These are phyloP conservation scores for Phytophthora uliginosa DNA, from an alignment of 352 stramenopile species.

Conservation along the genomic window DNA sequence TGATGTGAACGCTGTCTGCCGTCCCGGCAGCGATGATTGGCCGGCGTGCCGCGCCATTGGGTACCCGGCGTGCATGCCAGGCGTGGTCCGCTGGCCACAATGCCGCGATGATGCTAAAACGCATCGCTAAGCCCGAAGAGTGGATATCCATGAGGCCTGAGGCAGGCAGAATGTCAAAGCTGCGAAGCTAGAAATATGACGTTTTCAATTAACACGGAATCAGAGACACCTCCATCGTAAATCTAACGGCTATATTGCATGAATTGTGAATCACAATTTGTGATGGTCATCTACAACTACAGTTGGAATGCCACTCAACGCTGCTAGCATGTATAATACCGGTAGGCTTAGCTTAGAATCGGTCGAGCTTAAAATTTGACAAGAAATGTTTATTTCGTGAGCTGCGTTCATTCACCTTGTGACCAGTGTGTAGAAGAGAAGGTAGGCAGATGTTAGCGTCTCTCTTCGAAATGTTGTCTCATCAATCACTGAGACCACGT, in stretches of 20 bases:
- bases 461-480: neutral
- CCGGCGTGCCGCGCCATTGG: conserved; percentile 10
- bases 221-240: too few species aligned
- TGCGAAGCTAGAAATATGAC: neutral
- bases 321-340: too few species aligned
- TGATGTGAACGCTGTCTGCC: neutral
- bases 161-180: neutral
- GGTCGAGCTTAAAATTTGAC: neutral
- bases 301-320: too few species aligned
- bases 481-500: conserved; percentile 1
- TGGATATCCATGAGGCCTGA: neutral
- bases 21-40: conserved; percentile 9
- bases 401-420: neutral
- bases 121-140: neutral
- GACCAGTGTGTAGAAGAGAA: conserved; percentile 2
- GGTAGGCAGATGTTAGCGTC: neutral
- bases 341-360: too few species aligned
- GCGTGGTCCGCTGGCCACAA: conserved; percentile 12
- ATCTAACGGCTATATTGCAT: too few species aligned
- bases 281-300: too few species aligned
- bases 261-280: too few species aligned
- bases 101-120: conserved; percentile 9
- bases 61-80: conserved; percentile 10
- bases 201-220: neutral
- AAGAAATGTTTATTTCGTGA: neutral